A percentile compares a stretch with the other conserved stretches of the same genome.
Evolutionary conservation across 306 rosid genomes (phyloP).

Genomic region (Sesbania bispinosa): DNA sequence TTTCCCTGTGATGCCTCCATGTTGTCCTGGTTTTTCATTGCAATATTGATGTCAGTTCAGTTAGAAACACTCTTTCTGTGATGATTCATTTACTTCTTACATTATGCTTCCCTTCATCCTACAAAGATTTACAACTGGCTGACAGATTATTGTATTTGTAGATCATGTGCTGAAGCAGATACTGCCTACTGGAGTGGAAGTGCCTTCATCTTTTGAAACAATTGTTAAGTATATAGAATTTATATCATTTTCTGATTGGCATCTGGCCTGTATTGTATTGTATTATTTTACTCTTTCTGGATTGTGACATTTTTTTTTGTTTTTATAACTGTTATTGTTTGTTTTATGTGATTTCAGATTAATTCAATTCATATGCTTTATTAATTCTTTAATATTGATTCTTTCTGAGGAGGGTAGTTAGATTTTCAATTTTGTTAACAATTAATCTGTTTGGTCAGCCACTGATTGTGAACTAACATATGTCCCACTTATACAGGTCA

Average conservation of each 20-base stretch:
- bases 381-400: background rate
- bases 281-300: constrained; percentile 5
- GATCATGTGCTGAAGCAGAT: constrained; percentile 90
- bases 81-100: constrained; percentile 12
- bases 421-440: background rate
- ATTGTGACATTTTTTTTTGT: background rate
- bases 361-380: background rate
- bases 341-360: background rate
- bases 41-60: background rate
- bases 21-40: background rate
- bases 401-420: background rate
- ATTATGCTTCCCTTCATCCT: background rate
- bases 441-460: constrained; percentile 21
- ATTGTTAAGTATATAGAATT: constrained; percentile 68
- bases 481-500: constrained; percentile 67
- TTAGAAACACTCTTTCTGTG: background rate
- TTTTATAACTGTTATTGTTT: background rate
- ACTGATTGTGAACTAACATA: constrained; percentile 32
- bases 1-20: background rate
- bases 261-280: constrained; percentile 2
- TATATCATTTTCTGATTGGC: constrained; percentile 20
- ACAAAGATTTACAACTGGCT: constrained; percentile 1
- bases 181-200: constrained; percentile 76
- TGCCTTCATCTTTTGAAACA: constrained; percentile 94
- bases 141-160: constrained; percentile 32